Percentiles rank a stretch among this genome's conserved stretches.
Conservation (phyloP, 192 early-diverging fungal species). For the Kickxella alabastrina region DNA sequence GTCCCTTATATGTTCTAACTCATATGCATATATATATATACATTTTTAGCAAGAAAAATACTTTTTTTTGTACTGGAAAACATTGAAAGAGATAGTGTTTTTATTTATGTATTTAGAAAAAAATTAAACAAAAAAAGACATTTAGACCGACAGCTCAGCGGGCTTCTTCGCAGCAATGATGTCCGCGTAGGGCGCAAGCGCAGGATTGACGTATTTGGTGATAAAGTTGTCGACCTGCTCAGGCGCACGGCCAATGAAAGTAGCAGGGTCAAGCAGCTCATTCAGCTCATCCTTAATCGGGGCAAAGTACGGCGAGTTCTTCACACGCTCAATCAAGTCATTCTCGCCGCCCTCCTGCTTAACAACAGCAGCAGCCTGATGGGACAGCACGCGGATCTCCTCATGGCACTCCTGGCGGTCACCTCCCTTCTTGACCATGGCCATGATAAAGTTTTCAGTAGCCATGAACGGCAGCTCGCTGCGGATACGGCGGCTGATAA, state of each 20-base stretch:
- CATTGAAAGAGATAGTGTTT: too few relatives aligned
- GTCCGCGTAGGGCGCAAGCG: conserved; percentile 71
- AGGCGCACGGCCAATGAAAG: conserved; percentile 92
- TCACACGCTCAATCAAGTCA: conserved; percentile 90
- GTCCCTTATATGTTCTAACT: too few relatives aligned
- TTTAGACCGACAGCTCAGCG: conserved; percentile 42
- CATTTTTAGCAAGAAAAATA: background rate
- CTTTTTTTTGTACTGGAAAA: background rate
- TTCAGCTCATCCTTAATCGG: conserved; percentile 78
- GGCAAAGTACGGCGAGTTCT: conserved; percentile 78
- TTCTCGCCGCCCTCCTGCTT: conserved; percentile 93
- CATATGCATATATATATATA: background rate
- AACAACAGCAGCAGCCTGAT: conserved; percentile 86
- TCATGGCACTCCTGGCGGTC: conserved; percentile 97
- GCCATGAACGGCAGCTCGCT: conserved; percentile 99
- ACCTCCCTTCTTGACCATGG: conserved; percentile 93
- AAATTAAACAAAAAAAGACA: too few relatives aligned
- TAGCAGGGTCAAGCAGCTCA: conserved; percentile 76
- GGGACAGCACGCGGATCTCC: conserved; percentile 90
- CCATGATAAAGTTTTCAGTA: conserved; percentile 99
- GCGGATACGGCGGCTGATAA: conserved; percentile 83
- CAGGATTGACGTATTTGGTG: conserved; percentile 72
- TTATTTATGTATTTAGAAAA: too few relatives aligned
- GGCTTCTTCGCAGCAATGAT: conserved; percentile 53
- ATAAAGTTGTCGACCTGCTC: conserved; percentile 90